Percentiles rank a stretch among this genome's conserved stretches.
phyloP scores from a whole-genome alignment of 1,284 basidiomycete species.

The Cystobasidium sp. region DNA sequence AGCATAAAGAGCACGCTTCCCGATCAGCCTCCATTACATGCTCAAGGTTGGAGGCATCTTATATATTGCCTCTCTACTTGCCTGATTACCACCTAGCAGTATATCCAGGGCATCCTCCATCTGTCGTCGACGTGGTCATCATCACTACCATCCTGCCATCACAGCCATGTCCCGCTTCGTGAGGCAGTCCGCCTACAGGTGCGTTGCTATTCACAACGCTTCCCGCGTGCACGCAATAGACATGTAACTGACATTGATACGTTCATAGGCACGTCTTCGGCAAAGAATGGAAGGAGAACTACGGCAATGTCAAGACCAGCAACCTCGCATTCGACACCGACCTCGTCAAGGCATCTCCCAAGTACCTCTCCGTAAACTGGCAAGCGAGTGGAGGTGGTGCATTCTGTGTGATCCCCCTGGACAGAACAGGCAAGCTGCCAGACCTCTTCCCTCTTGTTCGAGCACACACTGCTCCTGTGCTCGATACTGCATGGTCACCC shows the following conservation, averaged over 20 bases:
- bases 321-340: slow-evolving; percentile 94
- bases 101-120: neutral
- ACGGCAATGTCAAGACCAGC: slow-evolving; percentile 29
- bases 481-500: slow-evolving; percentile 96
- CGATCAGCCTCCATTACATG: too few species aligned
- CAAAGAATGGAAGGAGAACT: slow-evolving; percentile 32
- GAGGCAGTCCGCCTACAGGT: slow-evolving; percentile 32
- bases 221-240: neutral
- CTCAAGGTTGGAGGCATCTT: too few species aligned
- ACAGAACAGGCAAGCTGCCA: slow-evolving; percentile 55
- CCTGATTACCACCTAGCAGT: too few species aligned
- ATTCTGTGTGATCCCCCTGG: slow-evolving; percentile 83
- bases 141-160: neutral
- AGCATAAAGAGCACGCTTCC: neutral
- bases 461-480: slow-evolving; percentile 65
- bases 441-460: slow-evolving; percentile 78
- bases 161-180: slow-evolving; percentile 32
- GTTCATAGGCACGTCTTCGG: slow-evolving; percentile 26
- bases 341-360: slow-evolving; percentile 74
- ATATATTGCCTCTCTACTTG: too few species aligned
- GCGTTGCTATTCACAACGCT: neutral
- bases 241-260: slow-evolving; percentile 3
- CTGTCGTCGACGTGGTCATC: neutral
- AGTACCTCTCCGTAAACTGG: slow-evolving; percentile 92
- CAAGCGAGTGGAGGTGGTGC: slow-evolving; percentile 83